Evolutionary conservation across 2,329 filamentous ascomycete genomes (phyloP).

Genomic region (Eutypella sp.): DNA sequence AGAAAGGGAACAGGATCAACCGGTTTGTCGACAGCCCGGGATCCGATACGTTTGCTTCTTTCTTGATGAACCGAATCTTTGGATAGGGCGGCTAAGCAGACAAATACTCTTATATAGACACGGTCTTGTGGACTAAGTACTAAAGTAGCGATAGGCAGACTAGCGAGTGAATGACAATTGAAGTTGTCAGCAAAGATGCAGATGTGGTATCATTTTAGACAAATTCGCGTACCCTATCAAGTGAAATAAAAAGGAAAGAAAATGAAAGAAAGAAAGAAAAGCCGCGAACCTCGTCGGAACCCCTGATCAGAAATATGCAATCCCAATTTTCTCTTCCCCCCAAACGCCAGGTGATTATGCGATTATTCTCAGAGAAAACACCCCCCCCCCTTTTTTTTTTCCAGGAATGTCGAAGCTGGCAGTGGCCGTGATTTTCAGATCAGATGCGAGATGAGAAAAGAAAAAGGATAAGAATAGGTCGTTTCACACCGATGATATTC

Average conservation of each 20-base stretch:
- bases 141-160: too few species aligned
- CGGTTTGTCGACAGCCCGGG: conserved; percentile 69
- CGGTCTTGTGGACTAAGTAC: not conserved
- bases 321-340: conserved; percentile 5
- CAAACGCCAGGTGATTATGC: too few species aligned
- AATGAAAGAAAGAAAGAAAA: too few species aligned
- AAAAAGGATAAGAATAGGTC: too few species aligned
- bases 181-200: conserved; percentile 23
- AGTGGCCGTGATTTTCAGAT: too few species aligned
- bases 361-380: too few species aligned
- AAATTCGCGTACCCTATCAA: conserved; percentile 29
- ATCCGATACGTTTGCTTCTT: conserved; percentile 58
- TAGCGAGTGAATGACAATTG: conserved; percentile 2
- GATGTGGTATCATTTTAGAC: conserved; percentile 28
- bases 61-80: conserved; percentile 64
- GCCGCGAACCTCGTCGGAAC: conserved; percentile 1
- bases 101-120: not conserved
- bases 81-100: conserved; percentile 26
- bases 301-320: conserved; percentile 15
- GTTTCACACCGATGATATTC: too few species aligned
- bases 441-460: too few species aligned
- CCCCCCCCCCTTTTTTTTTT: too few species aligned
- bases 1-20: conserved; percentile 74
- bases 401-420: too few species aligned
- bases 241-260: too few species aligned